Base-by-base conservation (phyloP, 2,329 filamentous ascomycete species). In the Didymella exigua region DNA sequence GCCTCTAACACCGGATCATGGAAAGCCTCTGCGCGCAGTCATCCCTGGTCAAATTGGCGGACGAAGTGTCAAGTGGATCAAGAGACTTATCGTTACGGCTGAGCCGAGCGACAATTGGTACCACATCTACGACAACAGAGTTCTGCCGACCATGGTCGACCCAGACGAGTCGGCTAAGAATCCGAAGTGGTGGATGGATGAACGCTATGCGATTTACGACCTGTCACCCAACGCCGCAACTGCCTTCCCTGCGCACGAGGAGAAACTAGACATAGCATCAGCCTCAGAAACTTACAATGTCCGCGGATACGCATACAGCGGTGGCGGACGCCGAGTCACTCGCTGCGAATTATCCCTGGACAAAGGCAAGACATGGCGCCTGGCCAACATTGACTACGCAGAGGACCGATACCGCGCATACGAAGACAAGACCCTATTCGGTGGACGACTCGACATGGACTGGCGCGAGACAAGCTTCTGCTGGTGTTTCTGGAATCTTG, bases 11-110 rank as follows among this genome's bases (percentile, higher is more conserved):
- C 91, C 91, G 0, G 93, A 96, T 70, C 93, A 97, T 65, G 93
- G 93, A 16, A 89, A 89, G 62, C 93, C 93, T 0, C 76, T 97
- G 36, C 83, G 93, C 58, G 87, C 88, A 6, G 86, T 96, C 7
- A 89, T 97, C 4, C 93, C 93, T 0, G 93, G 93, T 0, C 91
- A 96, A 73, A 96, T 97, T 58, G 93, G 93, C 29, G 93, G 92
- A 0, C 84, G 93, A 59, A 96, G 91, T 72, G 92, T 97, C 27
- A 97, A 97, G 75, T 97, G 93, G 93, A 73, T 97, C 54, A 93
- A 88, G 77, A 87, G 82, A 61, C 83, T 97, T 56, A 89, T 92
- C 37, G 75, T 97, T 45, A 93, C 91, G 0, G 84, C 87, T 9
- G 79, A 82, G 21, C 91, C 92, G 0, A 96, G 91, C 69, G 88